Evolutionary conservation across 1,284 basidiomycete species (phyloP), one percentile per base, ranked within the genome.

Genomic region (Exsudoporus floridanus): DNA sequence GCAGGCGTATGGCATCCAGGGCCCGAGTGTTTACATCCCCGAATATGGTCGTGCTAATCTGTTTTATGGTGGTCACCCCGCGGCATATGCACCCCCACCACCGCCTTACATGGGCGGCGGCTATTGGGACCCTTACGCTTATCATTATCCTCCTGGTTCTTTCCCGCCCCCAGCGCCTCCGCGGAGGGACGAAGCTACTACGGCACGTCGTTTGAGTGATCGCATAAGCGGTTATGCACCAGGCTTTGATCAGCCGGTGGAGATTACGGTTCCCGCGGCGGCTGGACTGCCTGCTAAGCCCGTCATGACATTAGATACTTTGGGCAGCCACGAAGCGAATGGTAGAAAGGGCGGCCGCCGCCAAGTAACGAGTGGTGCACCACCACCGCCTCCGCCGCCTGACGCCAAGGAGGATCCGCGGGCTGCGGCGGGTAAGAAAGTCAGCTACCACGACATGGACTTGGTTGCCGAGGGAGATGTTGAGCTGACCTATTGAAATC

Each of bases 381-480:
- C 80, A 1, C 81, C 80, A 3, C 86, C 86, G 2, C 88, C 88
- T 1, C 89, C 89, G 16, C 90, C 90, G 14, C 85, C 88, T 49
- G 86, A 92, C 72, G 90, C 86, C 31, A 91, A 90, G 70, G 90
- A 92, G 69, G 89, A 92, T 69, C 89, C 89, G n/a, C 73, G 89
- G 49, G 89, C 89, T n/a, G 83, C 85, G 36, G 86, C 86, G 34
- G 89, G 90, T 25, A 84, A 82, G 74, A 82, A 88, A 70, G 81
- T 92, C 53, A 91, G 88, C 72, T 92, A 92, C 65, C 86, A 92
- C 66, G 90, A 92, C 69, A 91, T 92, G 86, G 89, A 92, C 73
- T 73, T 88, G 64, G 90, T 92, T 58, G 89, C 89, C 31, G 89
- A 92, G 78, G 89, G 90, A 21, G 89, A 92, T 66, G 83, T 92